phyloP scores from a whole-genome alignment of 495 filamentous ascomycete genomes.

The Pseudevernia furfuracea region DNA sequence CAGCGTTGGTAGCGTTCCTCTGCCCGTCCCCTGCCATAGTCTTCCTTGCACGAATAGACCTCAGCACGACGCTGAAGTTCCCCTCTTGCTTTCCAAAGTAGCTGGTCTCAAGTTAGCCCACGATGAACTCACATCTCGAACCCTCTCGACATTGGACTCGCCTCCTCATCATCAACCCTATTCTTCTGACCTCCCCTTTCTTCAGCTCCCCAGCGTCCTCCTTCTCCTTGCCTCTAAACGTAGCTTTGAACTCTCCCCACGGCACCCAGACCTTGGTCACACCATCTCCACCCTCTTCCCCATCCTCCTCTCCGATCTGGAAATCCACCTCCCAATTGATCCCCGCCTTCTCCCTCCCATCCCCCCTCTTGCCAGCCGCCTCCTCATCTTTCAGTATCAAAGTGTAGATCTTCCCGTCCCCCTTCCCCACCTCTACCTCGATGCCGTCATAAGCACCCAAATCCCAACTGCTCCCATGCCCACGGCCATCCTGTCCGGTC shows the following conservation, averaged over 20 bases:
- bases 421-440: constrained; percentile 33
- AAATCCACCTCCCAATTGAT: constrained; percentile 45
- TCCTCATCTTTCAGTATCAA: constrained; percentile 64
- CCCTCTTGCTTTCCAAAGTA: constrained; percentile 73
- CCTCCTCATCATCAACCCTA: constrained; percentile 76
- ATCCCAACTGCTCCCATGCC: constrained; percentile 46
- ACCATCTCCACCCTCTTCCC: constrained; percentile 32
- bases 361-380: constrained; percentile 43
- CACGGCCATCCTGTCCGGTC: constrained; percentile 30
- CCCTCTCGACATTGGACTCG: constrained; percentile 31
- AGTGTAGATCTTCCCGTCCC: constrained; percentile 56
- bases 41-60: constrained; percentile 39
- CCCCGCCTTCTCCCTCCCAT: constrained; percentile 57
- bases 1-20: background rate
- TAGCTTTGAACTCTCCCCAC: constrained; percentile 59
- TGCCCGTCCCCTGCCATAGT: background rate
- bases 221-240: constrained; percentile 60
- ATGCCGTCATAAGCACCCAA: constrained; percentile 49
- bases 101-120: constrained; percentile 31
- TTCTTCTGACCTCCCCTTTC: constrained; percentile 48
- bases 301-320: constrained; percentile 40
- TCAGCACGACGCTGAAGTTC: constrained; percentile 52
- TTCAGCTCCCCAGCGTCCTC: constrained; percentile 50
- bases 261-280: constrained; percentile 38
- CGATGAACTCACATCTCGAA: constrained; percentile 5